Base-by-base conservation (phyloP, 176 grass and related monocot species). In the Carex littledalei region DNA sequence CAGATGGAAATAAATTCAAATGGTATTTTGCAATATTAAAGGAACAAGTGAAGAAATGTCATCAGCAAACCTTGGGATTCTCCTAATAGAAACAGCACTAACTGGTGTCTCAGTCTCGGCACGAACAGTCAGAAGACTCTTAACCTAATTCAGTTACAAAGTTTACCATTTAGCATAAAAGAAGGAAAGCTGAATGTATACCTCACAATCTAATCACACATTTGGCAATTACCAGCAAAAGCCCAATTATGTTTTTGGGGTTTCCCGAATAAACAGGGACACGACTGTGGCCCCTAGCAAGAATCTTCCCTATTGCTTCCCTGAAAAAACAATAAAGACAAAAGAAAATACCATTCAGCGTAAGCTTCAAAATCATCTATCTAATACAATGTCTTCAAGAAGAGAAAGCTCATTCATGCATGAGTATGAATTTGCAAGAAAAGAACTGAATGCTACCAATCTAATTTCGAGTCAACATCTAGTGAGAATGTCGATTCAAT, bases 291-390 rank as follows among this genome's bases (percentile, higher is more conserved):
- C 97, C 97, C 53, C 97, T 87, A 81, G 97, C 97, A 88, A 99
- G 91, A 92, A 99, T 99, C 92, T 99, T 99, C 12, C 97, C 97
- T 86, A 99, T 94, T 14, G 93, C 97, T 92, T 99, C 97, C 97
- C 97, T 99, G 61, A 34, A 74, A 86, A 91, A 35, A 86, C 16
- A 63, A 83, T 76, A 55, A 53, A 79, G 8, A 86, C 49, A 47
- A 43, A 78, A 24, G 80, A n/a, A 81, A 68, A 68, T 79, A 64
- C 63, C 26, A 15, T 35, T 86, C 78, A 63, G 8, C 83, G 50
- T 12, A 79, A 34, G 26, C 15, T 29, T 16, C 15, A 31, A 18
- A 78, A 57, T 34, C 14, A 47, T 82, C 59, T 26, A 34, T 65
- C 43, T 10, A 64, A 14, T 21, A 82, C 21, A 81, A 59, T 9